phyloP scores from a whole-genome alignment of 2,329 filamentous ascomycete species.

The Aspergillus awamori region DNA sequence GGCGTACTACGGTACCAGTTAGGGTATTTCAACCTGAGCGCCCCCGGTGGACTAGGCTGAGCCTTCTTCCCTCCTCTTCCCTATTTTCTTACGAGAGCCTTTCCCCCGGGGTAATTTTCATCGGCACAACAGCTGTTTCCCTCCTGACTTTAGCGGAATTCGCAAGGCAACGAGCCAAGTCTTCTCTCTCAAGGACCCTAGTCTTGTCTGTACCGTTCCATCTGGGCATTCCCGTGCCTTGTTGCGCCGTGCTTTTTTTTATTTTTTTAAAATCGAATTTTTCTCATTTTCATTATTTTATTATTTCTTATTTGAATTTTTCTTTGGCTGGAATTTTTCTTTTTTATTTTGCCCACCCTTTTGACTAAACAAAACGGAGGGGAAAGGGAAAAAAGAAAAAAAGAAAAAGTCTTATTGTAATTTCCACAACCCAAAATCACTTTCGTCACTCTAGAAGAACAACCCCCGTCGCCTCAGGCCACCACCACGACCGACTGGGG shows the following conservation, averaged over 20 bases:
- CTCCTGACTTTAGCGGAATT: slow-evolving; percentile 12
- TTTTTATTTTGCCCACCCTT: slow-evolving; percentile 3
- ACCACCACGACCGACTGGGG: slow-evolving; percentile 19
- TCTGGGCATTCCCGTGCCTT: slow-evolving; percentile 27
- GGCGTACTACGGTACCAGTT: slow-evolving; percentile 4
- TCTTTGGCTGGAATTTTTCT: slow-evolving; percentile 9
- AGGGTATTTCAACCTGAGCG: slow-evolving; percentile 26
- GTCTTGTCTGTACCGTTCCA: slow-evolving; percentile 25
- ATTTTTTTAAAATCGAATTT: background rate
- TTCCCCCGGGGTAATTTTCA: background rate
- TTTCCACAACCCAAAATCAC: slow-evolving; percentile 18
- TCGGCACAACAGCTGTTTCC: background rate
- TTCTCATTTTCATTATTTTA: background rate
- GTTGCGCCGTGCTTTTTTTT: slow-evolving; percentile 15
- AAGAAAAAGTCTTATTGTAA: background rate
- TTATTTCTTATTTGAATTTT: too few relatives aligned
- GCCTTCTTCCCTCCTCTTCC: slow-evolving; percentile 3
- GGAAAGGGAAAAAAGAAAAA: too few relatives aligned
- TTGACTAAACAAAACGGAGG: too few relatives aligned
- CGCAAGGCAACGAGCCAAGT: slow-evolving; percentile 16
- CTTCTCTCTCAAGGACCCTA: slow-evolving; percentile 26
- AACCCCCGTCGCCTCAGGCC: slow-evolving; percentile 27
- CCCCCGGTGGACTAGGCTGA: slow-evolving; percentile 15
- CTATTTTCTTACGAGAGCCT: background rate
- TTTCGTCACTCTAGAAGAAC: slow-evolving; percentile 23